These are phyloP conservation scores for Leccinum uliginosum DNA, from an alignment of 768 basidiomycete genomes.

Conservation along the genomic window DNA sequence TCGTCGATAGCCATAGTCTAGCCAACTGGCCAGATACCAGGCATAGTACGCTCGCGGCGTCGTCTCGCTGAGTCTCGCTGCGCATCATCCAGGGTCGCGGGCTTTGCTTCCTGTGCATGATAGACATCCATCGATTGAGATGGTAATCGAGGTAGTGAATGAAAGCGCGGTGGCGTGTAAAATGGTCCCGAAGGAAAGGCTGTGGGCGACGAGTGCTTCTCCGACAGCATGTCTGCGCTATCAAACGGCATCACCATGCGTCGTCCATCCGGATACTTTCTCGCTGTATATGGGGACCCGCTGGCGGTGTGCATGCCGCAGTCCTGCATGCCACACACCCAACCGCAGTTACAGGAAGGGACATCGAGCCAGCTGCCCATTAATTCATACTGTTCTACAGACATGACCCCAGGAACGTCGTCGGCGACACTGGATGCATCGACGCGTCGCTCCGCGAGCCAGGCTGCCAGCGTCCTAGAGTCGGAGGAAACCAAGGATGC, in stretches of 20 bases:
- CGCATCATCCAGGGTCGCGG: conserved; percentile 9
- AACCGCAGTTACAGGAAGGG: conserved; percentile 16
- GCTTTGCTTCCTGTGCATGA: conserved; percentile 15
- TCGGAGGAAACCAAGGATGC: conserved; percentile 31
- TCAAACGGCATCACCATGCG: conserved; percentile 26
- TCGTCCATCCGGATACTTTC: conserved; percentile 14
- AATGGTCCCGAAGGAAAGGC: conserved; percentile 14
- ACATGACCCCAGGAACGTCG: conserved; percentile 31
- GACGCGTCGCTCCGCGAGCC: conserved; percentile 39
- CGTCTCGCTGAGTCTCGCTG: conserved; percentile 15
- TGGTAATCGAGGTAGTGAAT: conserved; percentile 25
- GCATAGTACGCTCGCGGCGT: conserved; percentile 35
- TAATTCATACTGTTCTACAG: conserved; percentile 46
- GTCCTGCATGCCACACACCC: conserved; percentile 27
- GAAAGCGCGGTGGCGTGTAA: conserved; percentile 15
- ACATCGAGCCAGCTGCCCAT: conserved; percentile 44
- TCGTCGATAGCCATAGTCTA: conserved; percentile 8
- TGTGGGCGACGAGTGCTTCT: not conserved
- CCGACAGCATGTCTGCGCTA: conserved; percentile 14
- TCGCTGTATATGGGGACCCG: conserved; percentile 31
- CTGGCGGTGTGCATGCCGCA: conserved; percentile 29
- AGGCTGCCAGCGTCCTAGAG: conserved; percentile 28
- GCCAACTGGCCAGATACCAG: conserved; percentile 36
- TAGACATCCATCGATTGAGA: conserved; percentile 16
- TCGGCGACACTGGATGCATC: conserved; percentile 26